These are phyloP conservation scores for Martiniozyma asiatica DNA, from an alignment of 1,139 yeast genomes.

Conservation along the genomic window DNA sequence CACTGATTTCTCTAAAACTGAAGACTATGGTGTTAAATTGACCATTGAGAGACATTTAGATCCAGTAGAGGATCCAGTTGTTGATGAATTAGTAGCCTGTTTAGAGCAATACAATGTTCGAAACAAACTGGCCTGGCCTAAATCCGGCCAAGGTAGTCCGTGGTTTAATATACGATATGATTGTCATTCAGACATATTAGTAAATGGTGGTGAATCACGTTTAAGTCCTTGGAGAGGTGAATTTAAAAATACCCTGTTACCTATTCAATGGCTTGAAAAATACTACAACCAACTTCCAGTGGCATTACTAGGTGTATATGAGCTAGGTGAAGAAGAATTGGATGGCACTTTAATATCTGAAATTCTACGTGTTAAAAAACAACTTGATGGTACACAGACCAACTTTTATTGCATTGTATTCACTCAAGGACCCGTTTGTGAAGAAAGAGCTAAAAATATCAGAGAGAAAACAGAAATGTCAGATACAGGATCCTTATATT, in stretches of 20 bases:
- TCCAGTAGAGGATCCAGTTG: constrained; percentile 16
- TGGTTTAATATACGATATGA: constrained; percentile 22
- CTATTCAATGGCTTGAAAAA: constrained; percentile 37
- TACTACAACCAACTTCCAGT: constrained; percentile 32
- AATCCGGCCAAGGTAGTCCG: constrained; percentile 12
- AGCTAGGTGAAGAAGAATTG: constrained; percentile 18
- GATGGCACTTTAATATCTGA: constrained; percentile 24
- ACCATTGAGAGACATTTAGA: constrained; percentile 18
- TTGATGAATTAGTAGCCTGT: constrained; percentile 19
- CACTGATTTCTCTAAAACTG: too few species aligned
- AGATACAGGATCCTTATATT: constrained; percentile 22
- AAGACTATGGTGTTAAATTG: constrained; percentile 8
- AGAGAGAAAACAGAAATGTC: constrained; percentile 21
- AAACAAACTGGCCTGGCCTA: constrained; percentile 21
- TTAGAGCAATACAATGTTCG: constrained; percentile 20
- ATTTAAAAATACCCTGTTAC: constrained; percentile 30
- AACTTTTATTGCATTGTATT: constrained; percentile 8
- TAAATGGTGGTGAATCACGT: constrained; percentile 13
- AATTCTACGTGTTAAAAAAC: constrained; percentile 24
- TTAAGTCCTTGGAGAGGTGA: constrained; percentile 30
- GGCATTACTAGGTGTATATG: constrained; percentile 31
- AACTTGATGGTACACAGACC: constrained; percentile 16
- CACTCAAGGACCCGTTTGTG: constrained; percentile 3
- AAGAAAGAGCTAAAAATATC: constrained; percentile 1
- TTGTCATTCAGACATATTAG: constrained; percentile 10